A percentile compares a stretch with the other conserved stretches of the same genome.
Conservation (phyloP, 208 protist species). For the Trypanosoma rangeli region DNA sequence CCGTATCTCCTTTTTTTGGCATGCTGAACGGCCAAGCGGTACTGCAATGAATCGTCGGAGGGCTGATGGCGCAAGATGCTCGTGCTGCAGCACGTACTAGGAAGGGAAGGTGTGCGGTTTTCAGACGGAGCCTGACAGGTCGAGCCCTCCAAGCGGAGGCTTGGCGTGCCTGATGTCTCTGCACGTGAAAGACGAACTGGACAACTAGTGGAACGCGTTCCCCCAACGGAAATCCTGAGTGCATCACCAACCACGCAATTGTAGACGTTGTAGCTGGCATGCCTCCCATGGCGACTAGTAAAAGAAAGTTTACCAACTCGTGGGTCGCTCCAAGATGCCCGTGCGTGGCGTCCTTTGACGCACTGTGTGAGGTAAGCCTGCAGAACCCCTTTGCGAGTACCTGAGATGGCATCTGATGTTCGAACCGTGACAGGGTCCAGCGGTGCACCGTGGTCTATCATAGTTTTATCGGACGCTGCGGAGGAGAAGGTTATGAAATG, state of each 20-base stretch:
- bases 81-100: background rate
- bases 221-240: background rate
- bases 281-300: background rate
- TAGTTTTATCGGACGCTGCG: conserved; percentile 22
- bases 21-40: conserved; percentile 27
- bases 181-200: conserved; percentile 5
- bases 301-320: background rate
- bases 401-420: background rate
- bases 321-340: background rate
- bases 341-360: background rate
- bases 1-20: conserved; percentile 21
- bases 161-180: background rate
- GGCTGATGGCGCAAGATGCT: background rate
- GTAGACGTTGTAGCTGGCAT: background rate
- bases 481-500: conserved; percentile 13
- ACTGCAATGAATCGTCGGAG: conserved; percentile 15
- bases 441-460: conserved; percentile 20
- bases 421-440: conserved; percentile 3
- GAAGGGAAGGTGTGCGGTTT: background rate
- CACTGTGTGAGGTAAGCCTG: conserved; percentile 8
- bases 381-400: conserved; percentile 1
- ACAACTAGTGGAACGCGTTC: conserved; percentile 16
- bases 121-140: background rate
- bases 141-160: background rate
- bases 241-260: background rate